Conservation (phyloP, 257 asterid genomes). For the Salvia hispanica region DNA sequence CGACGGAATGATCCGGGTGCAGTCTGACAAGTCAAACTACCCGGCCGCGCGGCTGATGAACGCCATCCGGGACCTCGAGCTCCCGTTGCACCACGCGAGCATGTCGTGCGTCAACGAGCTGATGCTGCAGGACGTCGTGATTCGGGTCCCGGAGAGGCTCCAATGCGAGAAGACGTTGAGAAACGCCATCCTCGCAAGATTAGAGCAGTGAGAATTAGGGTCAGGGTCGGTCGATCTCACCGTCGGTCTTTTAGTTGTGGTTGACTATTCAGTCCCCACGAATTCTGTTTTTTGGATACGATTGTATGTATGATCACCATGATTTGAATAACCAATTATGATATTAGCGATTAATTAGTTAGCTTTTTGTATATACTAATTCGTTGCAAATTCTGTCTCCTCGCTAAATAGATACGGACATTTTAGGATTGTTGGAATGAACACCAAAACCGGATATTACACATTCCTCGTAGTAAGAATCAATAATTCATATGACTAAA, state of each 20-base stretch:
- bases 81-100: conserved; percentile 77
- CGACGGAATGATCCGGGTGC: conserved; percentile 80
- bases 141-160: conserved; percentile 48
- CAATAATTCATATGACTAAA: not conserved
- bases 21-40: conserved; percentile 49
- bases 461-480: too few species aligned
- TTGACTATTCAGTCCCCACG: too few species aligned
- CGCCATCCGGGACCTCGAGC: conserved; percentile 59
- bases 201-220: conserved; percentile 22
- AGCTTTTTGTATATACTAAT: too few species aligned
- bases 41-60: conserved; percentile 70
- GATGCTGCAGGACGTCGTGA: conserved; percentile 75
- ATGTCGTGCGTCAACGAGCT: conserved; percentile 62
- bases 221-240: too few species aligned
- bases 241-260: too few species aligned
- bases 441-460: too few species aligned
- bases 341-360: too few species aligned
- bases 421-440: not conserved
- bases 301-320: too few species aligned
- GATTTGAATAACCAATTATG: too few species aligned
- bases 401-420: too few species aligned
- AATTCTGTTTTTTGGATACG: too few species aligned
- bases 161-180: conserved; percentile 43
- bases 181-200: conserved; percentile 49
- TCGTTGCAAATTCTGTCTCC: too few species aligned